Evolutionary conservation across 768 basidiomycete species (phyloP).

Genomic region (Cystofilobasidium macerans): DNA sequence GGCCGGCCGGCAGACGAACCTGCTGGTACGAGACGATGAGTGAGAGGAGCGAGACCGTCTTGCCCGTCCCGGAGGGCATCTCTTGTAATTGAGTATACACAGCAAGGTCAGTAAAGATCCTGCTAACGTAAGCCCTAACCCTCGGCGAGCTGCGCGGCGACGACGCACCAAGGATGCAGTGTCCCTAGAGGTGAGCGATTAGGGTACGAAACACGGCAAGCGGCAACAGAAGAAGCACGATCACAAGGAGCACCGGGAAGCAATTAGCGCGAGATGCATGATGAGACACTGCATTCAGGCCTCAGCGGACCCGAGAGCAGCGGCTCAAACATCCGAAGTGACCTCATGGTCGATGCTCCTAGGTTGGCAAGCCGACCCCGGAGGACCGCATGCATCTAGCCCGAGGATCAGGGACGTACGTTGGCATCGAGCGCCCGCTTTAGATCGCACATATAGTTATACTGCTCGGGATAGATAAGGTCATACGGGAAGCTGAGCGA

Average conservation of each 20-base stretch:
- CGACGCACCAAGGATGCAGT: constrained; percentile 63
- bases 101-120: background rate
- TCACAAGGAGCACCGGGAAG: too few relatives aligned
- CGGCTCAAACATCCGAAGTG: too few relatives aligned
- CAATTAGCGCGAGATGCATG: too few relatives aligned
- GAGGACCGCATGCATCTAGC: too few relatives aligned
- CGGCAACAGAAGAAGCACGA: too few relatives aligned
- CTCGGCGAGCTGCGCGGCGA: too few relatives aligned
- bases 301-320: too few relatives aligned
- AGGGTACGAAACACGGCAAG: background rate
- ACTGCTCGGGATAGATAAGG: constrained; percentile 61
- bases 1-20: constrained; percentile 41
- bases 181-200: constrained; percentile 51
- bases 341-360: too few relatives aligned
- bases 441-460: constrained; percentile 97
- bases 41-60: constrained; percentile 90
- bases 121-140: too few relatives aligned
- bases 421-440: constrained; percentile 92
- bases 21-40: constrained; percentile 97
- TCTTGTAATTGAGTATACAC: constrained; percentile 40
- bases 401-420: constrained; percentile 42
- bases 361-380: too few relatives aligned
- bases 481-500: constrained; percentile 37
- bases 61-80: constrained; percentile 99
- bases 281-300: too few relatives aligned